Percentiles rank a stretch among this genome's conserved stretches.
These are phyloP conservation scores for Tephrocybe sp. DNA, from an alignment of 768 basidiomycete species.

Conservation along the genomic window DNA sequence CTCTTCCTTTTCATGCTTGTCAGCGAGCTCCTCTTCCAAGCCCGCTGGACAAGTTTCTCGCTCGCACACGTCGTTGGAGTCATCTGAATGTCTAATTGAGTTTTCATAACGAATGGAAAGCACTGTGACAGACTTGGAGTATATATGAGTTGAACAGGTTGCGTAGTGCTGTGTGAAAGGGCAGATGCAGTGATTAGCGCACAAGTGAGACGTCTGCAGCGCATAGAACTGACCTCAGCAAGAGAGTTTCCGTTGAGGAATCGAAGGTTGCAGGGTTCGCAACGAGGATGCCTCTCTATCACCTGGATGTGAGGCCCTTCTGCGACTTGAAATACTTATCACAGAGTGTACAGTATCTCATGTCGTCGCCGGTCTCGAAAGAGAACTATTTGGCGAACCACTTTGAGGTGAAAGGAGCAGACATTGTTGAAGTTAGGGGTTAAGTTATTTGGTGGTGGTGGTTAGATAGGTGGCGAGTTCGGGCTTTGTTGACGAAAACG, in stretches of 20 bases:
- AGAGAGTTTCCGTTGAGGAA: constrained; percentile 12
- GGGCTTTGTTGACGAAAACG: not conserved
- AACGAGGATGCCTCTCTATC: constrained; percentile 7
- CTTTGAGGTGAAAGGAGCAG: not conserved
- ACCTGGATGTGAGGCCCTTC: not conserved
- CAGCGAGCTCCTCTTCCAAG: constrained; percentile 12
- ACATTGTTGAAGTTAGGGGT: not conserved
- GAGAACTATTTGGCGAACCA: not conserved
- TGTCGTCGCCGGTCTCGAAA: not conserved
- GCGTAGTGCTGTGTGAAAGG: constrained; percentile 6
- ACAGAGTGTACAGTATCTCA: constrained; percentile 3
- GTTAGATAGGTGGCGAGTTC: constrained; percentile 5
- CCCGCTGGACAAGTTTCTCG: constrained; percentile 1
- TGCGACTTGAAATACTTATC: constrained; percentile 1
- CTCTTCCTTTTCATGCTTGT: not conserved
- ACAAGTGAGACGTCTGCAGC: not conserved
- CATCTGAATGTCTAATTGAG: constrained; percentile 7
- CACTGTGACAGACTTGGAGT: constrained; percentile 5
- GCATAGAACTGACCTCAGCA: constrained; percentile 5
- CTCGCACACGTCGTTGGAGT: constrained; percentile 8
- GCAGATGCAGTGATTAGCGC: not conserved
- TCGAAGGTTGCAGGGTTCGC: constrained; percentile 1
- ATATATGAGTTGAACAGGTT: constrained; percentile 6
- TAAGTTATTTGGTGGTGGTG: constrained; percentile 2
- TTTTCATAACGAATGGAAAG: constrained; percentile 7